phyloP scores from a whole-genome alignment of 192 early-diverging fungal genomes.

The Pecoramyces ruminantium region DNA sequence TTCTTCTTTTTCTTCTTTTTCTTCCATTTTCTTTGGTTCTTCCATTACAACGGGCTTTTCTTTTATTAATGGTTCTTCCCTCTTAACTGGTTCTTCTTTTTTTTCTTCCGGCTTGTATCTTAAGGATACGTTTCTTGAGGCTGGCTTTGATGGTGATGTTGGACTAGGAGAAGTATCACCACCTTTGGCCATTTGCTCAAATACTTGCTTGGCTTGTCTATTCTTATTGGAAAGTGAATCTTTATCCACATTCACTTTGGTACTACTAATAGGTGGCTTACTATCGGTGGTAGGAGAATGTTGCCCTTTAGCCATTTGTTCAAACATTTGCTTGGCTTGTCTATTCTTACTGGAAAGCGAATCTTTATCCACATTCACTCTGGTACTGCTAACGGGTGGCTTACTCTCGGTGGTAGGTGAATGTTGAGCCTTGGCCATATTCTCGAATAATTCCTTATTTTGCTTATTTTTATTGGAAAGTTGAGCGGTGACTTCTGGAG shows the following conservation, averaged over 20 bases:
- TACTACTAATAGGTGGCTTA: background rate
- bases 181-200: background rate
- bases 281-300: background rate
- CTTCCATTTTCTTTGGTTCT: background rate
- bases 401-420: background rate
- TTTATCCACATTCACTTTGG: background rate
- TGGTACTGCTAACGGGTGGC: too few species aligned
- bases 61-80: background rate
- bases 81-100: background rate
- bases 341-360: background rate
- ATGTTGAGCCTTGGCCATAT: background rate
- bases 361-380: background rate
- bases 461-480: background rate
- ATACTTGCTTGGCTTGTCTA: background rate
- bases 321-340: background rate
- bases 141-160: background rate
- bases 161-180: too few species aligned
- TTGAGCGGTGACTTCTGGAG: background rate
- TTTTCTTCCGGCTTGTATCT: background rate
- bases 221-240: background rate
- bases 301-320: background rate
- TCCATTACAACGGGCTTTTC: background rate
- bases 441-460: background rate
- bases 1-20: background rate
- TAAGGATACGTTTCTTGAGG: too few species aligned